Evolutionary conservation across 768 basidiomycete species (phyloP), one percentile per base, ranked within the genome.

Genomic region (Hygrocybe coccinea): DNA sequence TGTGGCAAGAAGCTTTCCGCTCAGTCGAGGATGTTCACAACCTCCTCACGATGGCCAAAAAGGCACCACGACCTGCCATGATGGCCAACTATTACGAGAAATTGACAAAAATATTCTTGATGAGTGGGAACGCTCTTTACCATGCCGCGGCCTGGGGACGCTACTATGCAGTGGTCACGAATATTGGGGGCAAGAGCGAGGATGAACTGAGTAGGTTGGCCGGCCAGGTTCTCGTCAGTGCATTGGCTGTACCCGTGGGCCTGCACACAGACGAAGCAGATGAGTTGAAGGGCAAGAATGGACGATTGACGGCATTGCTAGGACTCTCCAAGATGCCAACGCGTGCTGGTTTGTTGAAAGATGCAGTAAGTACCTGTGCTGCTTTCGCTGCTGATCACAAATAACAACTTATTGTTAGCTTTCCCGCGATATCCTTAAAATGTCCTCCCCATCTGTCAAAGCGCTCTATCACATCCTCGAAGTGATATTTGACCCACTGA

Each of bases 61-160:
- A 94, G 72, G 84, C 91, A 0, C 91, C 93, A 1, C 86, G 92
- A 34, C 91, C 92, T 0, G 80, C 86, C 11, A 95, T 97, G 93
- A 97, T 98, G 95, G 92, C 93, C 56, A 93, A 91, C 70, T 98
- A 97, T 74, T 98, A 98, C 74, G 94, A 97, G 71, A 97, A 98
- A 73, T 83, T 97, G 60, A 91, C 95, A 41, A 89, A 87, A 67
- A 95, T 99, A 60, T 99, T 97, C 78, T 79, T 95, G 64, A 95
- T 94, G 78, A 91, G 89, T 57, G 90, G 92, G 14, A 95, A 94
- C 63, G 87, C 92, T 3, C 77, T 99, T 12, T 98, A 93, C 74
- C 95, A 98, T 67, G 95, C 95, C 48, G 93, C 95, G 15, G 93
- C 95, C 0, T 97, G 94, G 94, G 84, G 87, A 44, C 79, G 86